Evolutionary conservation across 768 basidiomycete species (phyloP).

Genomic region (Mycena pura): DNA sequence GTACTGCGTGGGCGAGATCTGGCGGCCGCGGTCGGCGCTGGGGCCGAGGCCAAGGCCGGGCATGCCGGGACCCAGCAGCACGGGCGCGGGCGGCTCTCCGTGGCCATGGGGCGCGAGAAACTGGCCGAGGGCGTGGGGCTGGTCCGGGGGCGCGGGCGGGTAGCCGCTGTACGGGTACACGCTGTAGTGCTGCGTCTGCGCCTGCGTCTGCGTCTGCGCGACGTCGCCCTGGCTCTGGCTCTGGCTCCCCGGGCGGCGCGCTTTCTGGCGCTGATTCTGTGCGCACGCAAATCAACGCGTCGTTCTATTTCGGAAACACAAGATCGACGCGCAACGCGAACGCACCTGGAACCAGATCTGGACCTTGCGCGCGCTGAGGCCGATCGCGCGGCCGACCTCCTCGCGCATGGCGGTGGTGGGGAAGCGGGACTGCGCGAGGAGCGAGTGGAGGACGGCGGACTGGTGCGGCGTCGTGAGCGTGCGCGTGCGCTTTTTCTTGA

Average conservation of each 20-base stretch:
- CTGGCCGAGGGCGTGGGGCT: too few relatives aligned
- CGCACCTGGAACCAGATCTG: slow-evolving; percentile 93
- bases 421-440: slow-evolving; percentile 91
- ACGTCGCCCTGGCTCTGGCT: slow-evolving; percentile 57
- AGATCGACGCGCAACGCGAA: too few relatives aligned
- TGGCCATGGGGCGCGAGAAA: too few relatives aligned
- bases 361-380: slow-evolving; percentile 89
- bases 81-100: too few relatives aligned
- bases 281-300: slow-evolving; percentile 25
- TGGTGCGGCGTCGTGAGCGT: slow-evolving; percentile 89
- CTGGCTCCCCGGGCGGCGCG: slow-evolving; percentile 74
- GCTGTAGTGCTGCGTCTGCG: slow-evolving; percentile 67
- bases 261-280: slow-evolving; percentile 90
- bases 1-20: neutral
- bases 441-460: slow-evolving; percentile 83
- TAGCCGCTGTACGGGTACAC: slow-evolving; percentile 49
- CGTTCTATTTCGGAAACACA: too few relatives aligned
- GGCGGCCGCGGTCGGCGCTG: too few relatives aligned
- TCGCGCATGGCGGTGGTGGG: slow-evolving; percentile 88
- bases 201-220: too few relatives aligned
- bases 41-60: too few relatives aligned
- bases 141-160: slow-evolving; percentile 34
- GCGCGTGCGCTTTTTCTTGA: slow-evolving; percentile 84
- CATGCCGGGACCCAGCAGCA: slow-evolving; percentile 63
- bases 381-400: slow-evolving; percentile 85